Evolutionary conservation across 2,329 filamentous ascomycete genomes (phyloP).

Genomic region (Cladosporium sp.): DNA sequence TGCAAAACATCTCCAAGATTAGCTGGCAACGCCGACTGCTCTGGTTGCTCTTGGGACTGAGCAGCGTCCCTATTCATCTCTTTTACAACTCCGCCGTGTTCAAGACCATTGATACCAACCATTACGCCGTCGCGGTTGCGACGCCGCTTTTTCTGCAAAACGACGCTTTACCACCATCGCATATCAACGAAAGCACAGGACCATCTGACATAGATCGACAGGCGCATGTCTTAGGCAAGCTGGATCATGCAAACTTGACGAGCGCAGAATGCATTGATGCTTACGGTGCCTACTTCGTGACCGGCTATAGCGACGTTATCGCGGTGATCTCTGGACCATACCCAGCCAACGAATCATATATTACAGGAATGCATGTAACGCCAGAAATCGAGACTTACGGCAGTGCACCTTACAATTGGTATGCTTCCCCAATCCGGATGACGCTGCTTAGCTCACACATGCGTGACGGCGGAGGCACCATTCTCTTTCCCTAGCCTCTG

Average conservation of each 20-base stretch:
- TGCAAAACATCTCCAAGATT: slow-evolving; percentile 34
- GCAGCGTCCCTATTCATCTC: slow-evolving; percentile 36
- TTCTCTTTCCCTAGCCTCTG: not conserved
- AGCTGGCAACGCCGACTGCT: slow-evolving; percentile 19
- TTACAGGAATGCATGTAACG: not conserved
- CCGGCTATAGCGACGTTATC: slow-evolving; percentile 6
- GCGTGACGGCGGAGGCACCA: not conserved
- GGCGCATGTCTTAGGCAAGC: not conserved
- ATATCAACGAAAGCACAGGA: not conserved
- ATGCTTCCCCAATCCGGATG: not conserved
- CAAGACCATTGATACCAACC: slow-evolving; percentile 22
- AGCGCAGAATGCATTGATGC: not conserved
- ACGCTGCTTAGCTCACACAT: not conserved
- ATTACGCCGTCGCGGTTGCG: not conserved
- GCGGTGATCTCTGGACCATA: slow-evolving; percentile 7
- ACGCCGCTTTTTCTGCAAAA: not conserved
- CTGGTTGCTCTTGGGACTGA: slow-evolving; percentile 26
- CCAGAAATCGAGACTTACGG: not conserved
- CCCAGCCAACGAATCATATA: slow-evolving; percentile 7
- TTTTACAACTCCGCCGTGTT: slow-evolving; percentile 32
- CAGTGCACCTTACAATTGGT: not conserved
- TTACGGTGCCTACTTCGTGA: slow-evolving; percentile 6
- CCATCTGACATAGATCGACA: not conserved
- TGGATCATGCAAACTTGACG: not conserved
- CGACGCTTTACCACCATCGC: not conserved